Percentiles rank a stretch among this genome's conserved stretches.
Evolutionary conservation across 345 rosid genomes (phyloP).

Genomic region (Clausena lansium): DNA sequence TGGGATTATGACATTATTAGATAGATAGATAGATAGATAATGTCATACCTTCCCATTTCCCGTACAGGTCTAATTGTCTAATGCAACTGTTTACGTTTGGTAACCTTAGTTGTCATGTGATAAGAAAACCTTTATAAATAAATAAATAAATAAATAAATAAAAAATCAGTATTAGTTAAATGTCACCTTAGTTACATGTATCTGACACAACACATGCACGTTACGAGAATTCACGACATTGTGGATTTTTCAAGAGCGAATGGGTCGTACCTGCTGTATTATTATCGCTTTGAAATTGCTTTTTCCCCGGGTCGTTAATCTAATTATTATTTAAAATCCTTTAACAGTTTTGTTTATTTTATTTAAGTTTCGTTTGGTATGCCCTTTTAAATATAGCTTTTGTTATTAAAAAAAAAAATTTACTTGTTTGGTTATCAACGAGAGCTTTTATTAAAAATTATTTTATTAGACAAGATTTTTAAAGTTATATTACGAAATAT

Average conservation of each 20-base stretch:
- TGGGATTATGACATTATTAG: background rate
- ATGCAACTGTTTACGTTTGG: background rate
- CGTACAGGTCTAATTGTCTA: background rate
- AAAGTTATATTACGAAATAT: too few relatives aligned
- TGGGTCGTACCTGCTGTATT: background rate
- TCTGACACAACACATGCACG: background rate
- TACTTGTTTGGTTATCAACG: rapidly evolving
- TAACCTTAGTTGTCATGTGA: background rate
- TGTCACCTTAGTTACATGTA: background rate
- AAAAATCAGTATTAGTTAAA: background rate
- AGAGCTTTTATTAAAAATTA: too few relatives aligned
- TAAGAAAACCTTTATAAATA: background rate
- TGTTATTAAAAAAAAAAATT: too few relatives aligned
- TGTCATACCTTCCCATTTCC: background rate
- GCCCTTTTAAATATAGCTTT: too few relatives aligned
- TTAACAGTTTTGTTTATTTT: too few relatives aligned
- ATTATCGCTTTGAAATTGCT: too few relatives aligned
- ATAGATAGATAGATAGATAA: too few relatives aligned
- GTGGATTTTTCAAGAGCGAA: too few relatives aligned
- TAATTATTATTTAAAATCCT: too few relatives aligned
- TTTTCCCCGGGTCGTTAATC: too few relatives aligned
- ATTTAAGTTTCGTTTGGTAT: too few relatives aligned
- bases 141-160: background rate
- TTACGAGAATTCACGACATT: background rate
- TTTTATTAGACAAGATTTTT: too few relatives aligned